A percentile compares a stretch with the other conserved stretches of the same genome.
Evolutionary conservation across 1,284 basidiomycete genomes (phyloP).

Genomic region (Agroathelia rolfsii): DNA sequence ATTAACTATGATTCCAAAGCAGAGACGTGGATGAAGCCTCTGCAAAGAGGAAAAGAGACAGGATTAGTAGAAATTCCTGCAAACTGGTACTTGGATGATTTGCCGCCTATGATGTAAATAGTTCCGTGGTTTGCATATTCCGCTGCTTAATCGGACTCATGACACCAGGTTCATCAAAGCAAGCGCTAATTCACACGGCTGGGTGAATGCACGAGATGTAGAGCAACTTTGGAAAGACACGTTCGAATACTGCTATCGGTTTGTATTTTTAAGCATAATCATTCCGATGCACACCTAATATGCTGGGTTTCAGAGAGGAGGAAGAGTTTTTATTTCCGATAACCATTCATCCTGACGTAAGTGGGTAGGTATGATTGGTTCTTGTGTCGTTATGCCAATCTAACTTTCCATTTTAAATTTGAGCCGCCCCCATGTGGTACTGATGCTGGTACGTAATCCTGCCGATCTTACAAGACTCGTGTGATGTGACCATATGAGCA

Average conservation of each 20-base stretch:
- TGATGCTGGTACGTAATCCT: constrained; percentile 49
- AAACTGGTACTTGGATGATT: constrained; percentile 65
- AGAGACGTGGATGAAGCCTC: constrained; percentile 68
- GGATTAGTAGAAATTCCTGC: constrained; percentile 67
- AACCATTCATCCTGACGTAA: constrained; percentile 75
- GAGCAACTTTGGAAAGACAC: constrained; percentile 73
- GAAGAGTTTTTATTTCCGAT: constrained; percentile 69
- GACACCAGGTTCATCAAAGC: constrained; percentile 52
- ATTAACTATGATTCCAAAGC: constrained; percentile 59
- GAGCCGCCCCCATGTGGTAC: constrained; percentile 46
- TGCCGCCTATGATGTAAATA: constrained; percentile 60
- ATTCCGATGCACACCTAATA: constrained; percentile 1
- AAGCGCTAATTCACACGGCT: constrained; percentile 58
- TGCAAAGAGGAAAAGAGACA: constrained; percentile 54
- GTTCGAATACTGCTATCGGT: constrained; percentile 62
- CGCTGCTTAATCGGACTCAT: background rate
- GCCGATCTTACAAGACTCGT: constrained; percentile 1
- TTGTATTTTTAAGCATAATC: constrained; percentile 7
- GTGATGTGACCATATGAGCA: too few relatives aligned
- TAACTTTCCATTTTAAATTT: constrained; percentile 3
- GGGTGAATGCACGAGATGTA: constrained; percentile 54
- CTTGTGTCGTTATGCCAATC: background rate
- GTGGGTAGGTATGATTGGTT: constrained; percentile 35
- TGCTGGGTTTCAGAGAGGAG: constrained; percentile 37
- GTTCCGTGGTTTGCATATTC: constrained; percentile 2